phyloP scores from a whole-genome alignment of 2,329 filamentous ascomycete species.

The Leptoxyphium fumago region DNA sequence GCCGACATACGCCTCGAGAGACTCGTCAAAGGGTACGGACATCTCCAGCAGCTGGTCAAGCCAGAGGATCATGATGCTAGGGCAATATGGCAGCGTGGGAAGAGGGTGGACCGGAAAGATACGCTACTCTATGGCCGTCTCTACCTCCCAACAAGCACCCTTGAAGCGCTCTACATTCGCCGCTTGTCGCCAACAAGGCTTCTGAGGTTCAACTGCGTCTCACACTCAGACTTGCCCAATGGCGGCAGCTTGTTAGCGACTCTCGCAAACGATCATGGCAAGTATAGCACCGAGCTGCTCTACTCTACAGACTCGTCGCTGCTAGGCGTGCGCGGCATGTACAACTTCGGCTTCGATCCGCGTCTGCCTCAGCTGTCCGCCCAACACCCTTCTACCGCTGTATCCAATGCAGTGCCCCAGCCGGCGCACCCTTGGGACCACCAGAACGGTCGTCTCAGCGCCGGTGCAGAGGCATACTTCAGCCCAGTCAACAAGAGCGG shows the following conservation, averaged over 20 bases:
- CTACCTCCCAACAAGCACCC: conserved; percentile 68
- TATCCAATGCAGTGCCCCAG: conserved; percentile 3
- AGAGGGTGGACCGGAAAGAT: conserved; percentile 37
- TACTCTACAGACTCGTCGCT: conserved; percentile 86
- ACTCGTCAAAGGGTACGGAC: conserved; percentile 69
- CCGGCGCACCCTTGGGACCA: conserved; percentile 34
- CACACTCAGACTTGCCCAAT: conserved; percentile 53
- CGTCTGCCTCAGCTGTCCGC: conserved; percentile 12
- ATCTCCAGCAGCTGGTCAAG: conserved; percentile 50
- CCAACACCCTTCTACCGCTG: conserved; percentile 5
- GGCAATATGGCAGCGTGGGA: conserved; percentile 38
- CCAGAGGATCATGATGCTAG: conserved; percentile 35
- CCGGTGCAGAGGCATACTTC: conserved; percentile 89
- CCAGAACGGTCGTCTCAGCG: conserved; percentile 70
- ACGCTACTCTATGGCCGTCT: conserved; percentile 62
- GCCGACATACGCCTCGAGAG: conserved; percentile 60
- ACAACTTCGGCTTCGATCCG: conserved; percentile 78
- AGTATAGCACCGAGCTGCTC: conserved; percentile 77
- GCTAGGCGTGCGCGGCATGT: conserved; percentile 73
- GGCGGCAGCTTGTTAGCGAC: conserved; percentile 62
- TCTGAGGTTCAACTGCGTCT: conserved; percentile 66
- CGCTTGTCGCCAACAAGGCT: conserved; percentile 65
- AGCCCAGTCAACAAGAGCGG: conserved; percentile 87
- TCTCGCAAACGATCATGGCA: conserved; percentile 69
- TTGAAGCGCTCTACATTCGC: conserved; percentile 74